phyloP scores from a whole-genome alignment of 176 grass and related monocot genomes.

The Musa schizocarpa region DNA sequence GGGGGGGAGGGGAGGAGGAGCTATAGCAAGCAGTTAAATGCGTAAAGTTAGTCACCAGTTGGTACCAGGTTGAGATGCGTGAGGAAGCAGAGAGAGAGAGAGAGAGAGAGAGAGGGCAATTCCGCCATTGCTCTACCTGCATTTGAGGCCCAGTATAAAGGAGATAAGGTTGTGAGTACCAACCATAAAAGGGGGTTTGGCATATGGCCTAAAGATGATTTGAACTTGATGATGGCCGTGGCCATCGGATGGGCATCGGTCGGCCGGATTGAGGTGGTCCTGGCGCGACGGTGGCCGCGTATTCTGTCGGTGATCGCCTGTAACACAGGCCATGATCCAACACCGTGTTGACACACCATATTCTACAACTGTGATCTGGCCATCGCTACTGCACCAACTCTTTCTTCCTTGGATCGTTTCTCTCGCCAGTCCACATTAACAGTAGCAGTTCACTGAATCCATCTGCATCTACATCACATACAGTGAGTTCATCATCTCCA shows the following conservation, averaged over 20 bases:
- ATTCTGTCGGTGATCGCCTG: conserved; percentile 42
- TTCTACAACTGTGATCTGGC: not conserved
- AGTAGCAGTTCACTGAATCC: no score
- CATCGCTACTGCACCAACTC: not conserved
- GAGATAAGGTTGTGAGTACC: conserved; percentile 43
- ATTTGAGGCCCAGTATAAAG: conserved; percentile 37
- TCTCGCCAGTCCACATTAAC: no score
- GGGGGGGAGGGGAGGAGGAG: not conserved
- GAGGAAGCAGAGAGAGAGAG: not conserved
- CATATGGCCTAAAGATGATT: conserved; percentile 17
- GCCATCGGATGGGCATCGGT: not conserved
- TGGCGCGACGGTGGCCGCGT: conserved; percentile 30
- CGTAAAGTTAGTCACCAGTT: conserved; percentile 1
- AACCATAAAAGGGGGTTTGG: conserved; percentile 27
- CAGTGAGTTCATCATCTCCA: no score
- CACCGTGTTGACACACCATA: conserved; percentile 58
- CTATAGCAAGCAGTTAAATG: not conserved
- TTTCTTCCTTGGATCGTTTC: no score
- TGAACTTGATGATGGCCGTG: conserved; percentile 26
- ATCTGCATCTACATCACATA: no score
- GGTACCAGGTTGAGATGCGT: not conserved
- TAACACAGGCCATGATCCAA: conserved; percentile 24
- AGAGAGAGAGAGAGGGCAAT: not conserved
- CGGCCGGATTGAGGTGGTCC: conserved; percentile 29
- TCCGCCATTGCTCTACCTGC: conserved; percentile 2